These are phyloP conservation scores for Closterium sp. DNA, from an alignment of 139 green algal genomes.

Conservation along the genomic window DNA sequence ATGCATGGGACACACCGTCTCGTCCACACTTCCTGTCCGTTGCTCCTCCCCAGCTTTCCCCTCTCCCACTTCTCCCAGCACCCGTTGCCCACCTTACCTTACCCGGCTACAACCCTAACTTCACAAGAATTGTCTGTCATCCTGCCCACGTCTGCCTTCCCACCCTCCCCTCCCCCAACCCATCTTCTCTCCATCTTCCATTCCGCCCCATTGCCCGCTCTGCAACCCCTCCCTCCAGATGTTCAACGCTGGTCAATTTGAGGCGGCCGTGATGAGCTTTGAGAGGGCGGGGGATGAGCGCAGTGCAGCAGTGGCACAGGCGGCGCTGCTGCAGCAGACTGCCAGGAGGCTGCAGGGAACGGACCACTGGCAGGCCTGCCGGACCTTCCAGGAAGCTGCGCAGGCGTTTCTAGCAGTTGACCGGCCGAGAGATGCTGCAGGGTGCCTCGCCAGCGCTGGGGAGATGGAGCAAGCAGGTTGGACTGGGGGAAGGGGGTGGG, in stretches of 20 bases:
- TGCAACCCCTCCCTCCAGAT: background rate
- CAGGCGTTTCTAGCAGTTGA: background rate
- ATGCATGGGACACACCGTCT: too few relatives aligned
- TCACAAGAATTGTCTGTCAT: too few relatives aligned
- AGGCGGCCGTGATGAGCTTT: slow-evolving; percentile 9
- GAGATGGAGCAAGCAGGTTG: background rate
- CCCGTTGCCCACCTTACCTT: too few relatives aligned
- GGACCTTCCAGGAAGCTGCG: background rate
- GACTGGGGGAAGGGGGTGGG: background rate
- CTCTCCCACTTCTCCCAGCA: too few relatives aligned
- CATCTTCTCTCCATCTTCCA: background rate
- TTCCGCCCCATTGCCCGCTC: background rate
- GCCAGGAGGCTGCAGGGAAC: background rate
- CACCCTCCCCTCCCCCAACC: background rate
- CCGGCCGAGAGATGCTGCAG: background rate
- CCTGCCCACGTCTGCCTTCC: too few relatives aligned
- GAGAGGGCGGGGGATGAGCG: slow-evolving; percentile 20
- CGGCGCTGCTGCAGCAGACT: slow-evolving; percentile 10
- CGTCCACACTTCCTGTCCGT: too few relatives aligned
- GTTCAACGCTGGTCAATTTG: slow-evolving; percentile 18
- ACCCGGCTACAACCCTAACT: too few relatives aligned
- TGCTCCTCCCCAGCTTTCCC: too few relatives aligned
- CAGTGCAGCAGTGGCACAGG: background rate
- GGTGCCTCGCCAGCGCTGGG: background rate
- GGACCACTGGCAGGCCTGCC: background rate